phyloP scores from a whole-genome alignment of 2,329 filamentous ascomycete species.

The Rhinocladiella mackenziei region DNA sequence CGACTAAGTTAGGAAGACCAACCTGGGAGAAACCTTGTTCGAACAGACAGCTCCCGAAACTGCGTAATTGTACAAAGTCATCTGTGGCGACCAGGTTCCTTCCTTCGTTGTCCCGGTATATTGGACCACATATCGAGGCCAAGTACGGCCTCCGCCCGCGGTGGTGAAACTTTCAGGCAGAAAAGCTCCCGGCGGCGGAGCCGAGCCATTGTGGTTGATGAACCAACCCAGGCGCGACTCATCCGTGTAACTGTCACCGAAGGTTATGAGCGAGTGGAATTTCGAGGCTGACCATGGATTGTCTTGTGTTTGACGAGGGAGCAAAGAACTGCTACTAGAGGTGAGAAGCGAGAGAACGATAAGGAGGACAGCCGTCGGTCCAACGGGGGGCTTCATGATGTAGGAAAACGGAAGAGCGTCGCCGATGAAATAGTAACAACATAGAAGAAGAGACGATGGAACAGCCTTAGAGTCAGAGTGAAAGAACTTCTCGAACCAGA shows the following conservation, averaged over 20 bases:
- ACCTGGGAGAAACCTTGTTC: conserved; percentile 57
- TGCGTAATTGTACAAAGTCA: conserved; percentile 61
- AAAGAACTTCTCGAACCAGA: no score
- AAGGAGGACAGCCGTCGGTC: no score
- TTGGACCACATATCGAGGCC: conserved; percentile 64
- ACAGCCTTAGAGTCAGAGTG: no score
- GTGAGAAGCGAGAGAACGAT: no score
- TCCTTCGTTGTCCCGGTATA: conserved; percentile 55
- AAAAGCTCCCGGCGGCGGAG: conserved; percentile 60
- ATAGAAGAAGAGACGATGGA: no score
- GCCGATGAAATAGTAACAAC: no score
- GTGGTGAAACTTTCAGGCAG: conserved; percentile 49
- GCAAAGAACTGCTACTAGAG: no score
- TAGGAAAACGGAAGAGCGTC: no score
- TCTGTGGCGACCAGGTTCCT: conserved; percentile 28
- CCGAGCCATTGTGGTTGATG: conserved; percentile 51
- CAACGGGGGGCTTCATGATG: no score
- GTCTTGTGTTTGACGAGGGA: no score
- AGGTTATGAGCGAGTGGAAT: conserved; percentile 63
- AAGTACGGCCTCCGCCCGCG: conserved; percentile 62
- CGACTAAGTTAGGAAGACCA: not conserved
- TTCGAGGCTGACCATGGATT: no score
- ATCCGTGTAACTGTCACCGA: conserved; percentile 75
- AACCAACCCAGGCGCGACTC: conserved; percentile 66
- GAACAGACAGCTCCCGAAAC: conserved; percentile 69